These are phyloP conservation scores for Athelia psychrophila DNA, from an alignment of 1,284 basidiomycete genomes.

Conservation along the genomic window DNA sequence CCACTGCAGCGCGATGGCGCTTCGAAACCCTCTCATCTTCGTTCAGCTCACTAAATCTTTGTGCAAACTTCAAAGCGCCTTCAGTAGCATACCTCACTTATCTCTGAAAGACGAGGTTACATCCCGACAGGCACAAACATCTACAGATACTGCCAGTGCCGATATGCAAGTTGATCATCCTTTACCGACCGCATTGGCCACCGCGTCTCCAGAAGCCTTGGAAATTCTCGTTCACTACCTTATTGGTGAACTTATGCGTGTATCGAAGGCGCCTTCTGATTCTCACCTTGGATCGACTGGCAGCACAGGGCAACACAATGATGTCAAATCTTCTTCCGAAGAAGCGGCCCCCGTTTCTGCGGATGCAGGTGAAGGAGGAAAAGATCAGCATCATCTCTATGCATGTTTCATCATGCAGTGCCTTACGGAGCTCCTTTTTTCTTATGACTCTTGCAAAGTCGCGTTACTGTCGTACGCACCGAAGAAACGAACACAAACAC, in stretches of 20 bases:
- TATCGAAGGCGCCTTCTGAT: conserved; percentile 45
- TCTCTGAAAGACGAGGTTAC: conserved; percentile 47
- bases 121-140: conserved; percentile 15
- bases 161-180: conserved; percentile 70
- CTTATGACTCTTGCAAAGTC: conserved; percentile 89
- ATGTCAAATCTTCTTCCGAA: conserved; percentile 17
- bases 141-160: conserved; percentile 17
- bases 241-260: conserved; percentile 66
- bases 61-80: conserved; percentile 72
- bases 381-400: conserved; percentile 51
- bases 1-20: conserved; percentile 75
- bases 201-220: conserved; percentile 37
- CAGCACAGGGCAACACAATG: conserved; percentile 8
- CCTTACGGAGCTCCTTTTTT: conserved; percentile 90
- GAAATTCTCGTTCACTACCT: conserved; percentile 75
- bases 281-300: conserved; percentile 8
- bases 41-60: conserved; percentile 69
- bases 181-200: conserved; percentile 4
- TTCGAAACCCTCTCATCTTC: conserved; percentile 82
- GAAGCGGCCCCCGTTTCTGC: conserved; percentile 11
- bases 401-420: conserved; percentile 89
- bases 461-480: conserved; percentile 81
- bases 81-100: conserved; percentile 60
- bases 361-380: conserved; percentile 11
- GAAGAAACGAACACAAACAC: conserved; percentile 62